Base-by-base conservation (phyloP, 345 rosid species). In the Mercurialis annua region DNA sequence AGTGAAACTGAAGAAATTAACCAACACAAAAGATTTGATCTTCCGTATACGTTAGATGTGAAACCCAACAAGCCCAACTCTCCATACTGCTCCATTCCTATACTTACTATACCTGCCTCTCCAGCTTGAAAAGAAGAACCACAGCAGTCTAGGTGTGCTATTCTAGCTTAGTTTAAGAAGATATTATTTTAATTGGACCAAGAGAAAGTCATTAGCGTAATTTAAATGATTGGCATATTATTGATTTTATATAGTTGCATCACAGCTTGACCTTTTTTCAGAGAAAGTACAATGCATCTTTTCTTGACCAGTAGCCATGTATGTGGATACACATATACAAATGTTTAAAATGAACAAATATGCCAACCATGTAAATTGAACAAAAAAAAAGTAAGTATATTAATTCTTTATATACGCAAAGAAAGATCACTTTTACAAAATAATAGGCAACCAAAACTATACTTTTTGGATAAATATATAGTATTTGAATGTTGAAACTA, bases 401-500 rank as follows among this genome's bases (percentile, higher is more conserved):
- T n/a, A 26, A 26, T 54, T 2, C 15, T 54, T 27, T 3, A 33
- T 33, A 16, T n/a, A 31, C 43, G n/a, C 4, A 58, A 17, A 58
- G 11, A n/a, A 58, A 58, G 62, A 31, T 20, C 62, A 54, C 10
- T 33, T 24, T 33, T 34, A 58, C 23, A 58, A 57, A 15, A 54
- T 10, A 27, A 16, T 3, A 54, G n/a, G 34, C 36, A 17, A 15
- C n/a, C n/a, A 54, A 54, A 54, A 27, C 36, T 20, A 1, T 11
- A 26, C n/a, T 26, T 14, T 54, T 54, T 1, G 16, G 24, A 1
- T 11, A 18, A 36, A 12, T 2, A 20, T 59, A 36, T 20, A 20
- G 38, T 9, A 33, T 33, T 20, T 11, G 18, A 60, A 27, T 36
- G 46, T 36, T n/a, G 23, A 59, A 59, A 34, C 48, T 20, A 40